Conservation (phyloP, 257 asterid species). For the Catharanthus roseus region DNA sequence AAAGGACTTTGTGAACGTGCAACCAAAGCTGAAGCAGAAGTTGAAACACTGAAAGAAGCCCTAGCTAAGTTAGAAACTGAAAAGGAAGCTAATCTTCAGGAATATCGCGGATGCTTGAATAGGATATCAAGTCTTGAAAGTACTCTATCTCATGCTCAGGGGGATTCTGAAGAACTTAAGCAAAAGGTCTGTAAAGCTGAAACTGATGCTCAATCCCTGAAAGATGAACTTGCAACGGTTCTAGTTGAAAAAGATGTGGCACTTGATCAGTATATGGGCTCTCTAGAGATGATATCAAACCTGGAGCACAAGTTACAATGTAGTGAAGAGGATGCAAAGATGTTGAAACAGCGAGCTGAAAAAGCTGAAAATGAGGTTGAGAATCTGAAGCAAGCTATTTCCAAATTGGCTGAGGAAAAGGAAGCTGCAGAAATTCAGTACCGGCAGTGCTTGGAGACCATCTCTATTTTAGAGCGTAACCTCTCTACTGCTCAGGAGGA, state of each 20-base stretch:
- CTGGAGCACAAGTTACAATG: slow-evolving; percentile 65
- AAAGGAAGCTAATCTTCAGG: slow-evolving; percentile 63
- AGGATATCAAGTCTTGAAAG: slow-evolving; percentile 59
- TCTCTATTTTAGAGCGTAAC: slow-evolving; percentile 54
- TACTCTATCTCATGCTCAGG: slow-evolving; percentile 33
- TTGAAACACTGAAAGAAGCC: slow-evolving; percentile 47
- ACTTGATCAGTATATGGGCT: slow-evolving; percentile 61
- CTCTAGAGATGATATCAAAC: slow-evolving; percentile 63
- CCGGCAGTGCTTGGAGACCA: slow-evolving; percentile 57
- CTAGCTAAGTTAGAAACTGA: slow-evolving; percentile 61
- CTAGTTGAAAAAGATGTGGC: slow-evolving; percentile 69
- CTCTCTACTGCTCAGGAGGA: slow-evolving; percentile 58
- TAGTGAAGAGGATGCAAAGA: slow-evolving; percentile 56
- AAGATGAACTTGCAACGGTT: slow-evolving; percentile 45
- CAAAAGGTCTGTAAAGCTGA: slow-evolving; percentile 55
- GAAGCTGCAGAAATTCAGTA: slow-evolving; percentile 57
- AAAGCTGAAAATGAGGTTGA: slow-evolving; percentile 72
- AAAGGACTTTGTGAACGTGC: slow-evolving; percentile 57
- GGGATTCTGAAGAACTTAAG: slow-evolving; percentile 37
- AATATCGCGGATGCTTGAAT: slow-evolving; percentile 58
- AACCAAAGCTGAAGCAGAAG: slow-evolving; percentile 73
- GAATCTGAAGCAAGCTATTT: slow-evolving; percentile 48
- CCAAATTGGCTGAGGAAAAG: slow-evolving; percentile 61
- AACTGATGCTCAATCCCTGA: slow-evolving; percentile 43
- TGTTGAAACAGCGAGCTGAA: slow-evolving; percentile 64